These are phyloP conservation scores for Paratinospora sagittata DNA, from an alignment of 164 flowering plant species.

Conservation along the genomic window DNA sequence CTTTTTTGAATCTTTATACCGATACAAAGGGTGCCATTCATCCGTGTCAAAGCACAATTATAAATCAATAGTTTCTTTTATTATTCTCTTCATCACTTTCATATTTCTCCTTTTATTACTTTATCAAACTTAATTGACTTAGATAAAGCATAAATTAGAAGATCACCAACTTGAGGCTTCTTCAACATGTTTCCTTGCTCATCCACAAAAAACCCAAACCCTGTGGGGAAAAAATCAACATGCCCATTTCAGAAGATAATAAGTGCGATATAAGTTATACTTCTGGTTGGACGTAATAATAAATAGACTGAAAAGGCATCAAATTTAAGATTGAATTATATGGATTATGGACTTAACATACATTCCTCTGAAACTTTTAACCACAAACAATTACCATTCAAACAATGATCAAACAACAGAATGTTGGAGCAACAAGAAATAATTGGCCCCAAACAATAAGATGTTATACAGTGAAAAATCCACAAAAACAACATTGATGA, in stretches of 20 bases:
- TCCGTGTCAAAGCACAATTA: too few species aligned
- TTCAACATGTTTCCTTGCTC: slow-evolving; percentile 64
- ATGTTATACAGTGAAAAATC: too few species aligned
- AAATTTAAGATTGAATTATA: neutral
- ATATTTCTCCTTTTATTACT: too few species aligned
- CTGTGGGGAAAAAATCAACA: slow-evolving; percentile 32
- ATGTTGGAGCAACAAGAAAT: neutral
- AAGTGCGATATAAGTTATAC: slow-evolving; percentile 1
- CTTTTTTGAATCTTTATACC: too few species aligned
- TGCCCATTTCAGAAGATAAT: slow-evolving; percentile 10
- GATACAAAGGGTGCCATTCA: too few species aligned
- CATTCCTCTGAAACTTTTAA: neutral
- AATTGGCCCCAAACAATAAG: too few species aligned
- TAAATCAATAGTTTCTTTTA: too few species aligned
- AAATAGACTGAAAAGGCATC: neutral
- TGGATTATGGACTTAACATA: neutral
- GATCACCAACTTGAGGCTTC: slow-evolving; percentile 77
- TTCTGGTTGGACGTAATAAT: neutral
- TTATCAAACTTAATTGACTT: neutral
- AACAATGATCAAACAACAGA: neutral
- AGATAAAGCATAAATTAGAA: slow-evolving; percentile 11
- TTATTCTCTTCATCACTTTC: too few species aligned
- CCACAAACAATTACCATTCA: neutral
- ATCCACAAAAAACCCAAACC: slow-evolving; percentile 83
- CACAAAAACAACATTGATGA: too few species aligned